Base-by-base conservation (phyloP, 345 rosid species). In the Gossypium raimondii region DNA sequence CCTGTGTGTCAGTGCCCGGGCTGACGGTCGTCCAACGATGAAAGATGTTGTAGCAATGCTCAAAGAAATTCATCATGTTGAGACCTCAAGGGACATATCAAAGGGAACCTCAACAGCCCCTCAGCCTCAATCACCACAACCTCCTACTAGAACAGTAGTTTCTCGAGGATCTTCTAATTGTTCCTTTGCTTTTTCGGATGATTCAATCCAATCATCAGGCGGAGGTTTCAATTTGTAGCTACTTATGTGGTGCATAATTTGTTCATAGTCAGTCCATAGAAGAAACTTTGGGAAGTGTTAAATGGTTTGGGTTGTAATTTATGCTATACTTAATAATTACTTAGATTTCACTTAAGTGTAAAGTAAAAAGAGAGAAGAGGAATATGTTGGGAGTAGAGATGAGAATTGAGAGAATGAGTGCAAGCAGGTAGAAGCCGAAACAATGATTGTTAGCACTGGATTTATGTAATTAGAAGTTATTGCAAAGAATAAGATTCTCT, bases 41-140 rank as follows among this genome's bases (percentile, higher is more conserved):
- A 95, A 87, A 75, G 99, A 95, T 55, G 85, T 95, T 24, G 98
- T 86, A 13, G 98, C 99, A 14, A 89, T 95, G 98, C 91, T 95
- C 53, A 90, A 87, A 78, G 97, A 90, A 85, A 95, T 95, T 52
- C 83, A 90, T 17, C 89, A 87, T 12, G 68, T 59, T 12, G 98
- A 94, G 66, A 76, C 83, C 16, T 3, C 34, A 16, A 78, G 85
- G 2, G 90, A 82, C 59, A 62, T 81, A 16, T 44, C 81, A 0
- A 94, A 90, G 81, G 82, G 58, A 1, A 82, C 75, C 45, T 60
- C 76, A 20, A 72, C 85, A 20, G 52, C 78, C 11, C 57, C 78
- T 29, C 78, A 22, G 18, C 61, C 78, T 24, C 78, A 27, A 11
- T 53, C 78, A 2, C 84, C 82, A 3, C 61, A 79, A 10, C 66